Conservation (phyloP, 768 basidiomycete species). For the Dioszegia crocea region DNA sequence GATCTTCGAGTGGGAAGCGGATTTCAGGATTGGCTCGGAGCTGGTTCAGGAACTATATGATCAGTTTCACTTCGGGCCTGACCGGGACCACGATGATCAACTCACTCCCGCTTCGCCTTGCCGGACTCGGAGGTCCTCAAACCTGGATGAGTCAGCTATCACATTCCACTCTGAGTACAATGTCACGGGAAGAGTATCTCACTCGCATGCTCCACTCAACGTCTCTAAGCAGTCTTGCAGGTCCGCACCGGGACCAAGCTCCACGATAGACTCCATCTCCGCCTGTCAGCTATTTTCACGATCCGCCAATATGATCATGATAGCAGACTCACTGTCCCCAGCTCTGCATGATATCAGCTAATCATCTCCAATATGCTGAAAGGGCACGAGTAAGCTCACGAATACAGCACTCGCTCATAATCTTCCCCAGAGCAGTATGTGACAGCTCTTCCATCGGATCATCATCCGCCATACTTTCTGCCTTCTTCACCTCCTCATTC, state of each 20-base stretch:
- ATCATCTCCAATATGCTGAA: no score
- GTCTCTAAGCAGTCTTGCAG: conserved; percentile 24
- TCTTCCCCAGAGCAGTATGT: conserved; percentile 23
- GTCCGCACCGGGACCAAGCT: conserved; percentile 12
- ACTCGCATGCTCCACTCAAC: conserved; percentile 31
- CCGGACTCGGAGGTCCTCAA: conserved; percentile 34
- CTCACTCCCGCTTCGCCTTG: conserved; percentile 34
- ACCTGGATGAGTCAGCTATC: conserved; percentile 20
- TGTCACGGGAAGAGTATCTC: no score
- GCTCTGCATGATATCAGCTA: background rate
- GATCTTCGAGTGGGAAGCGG: conserved; percentile 65
- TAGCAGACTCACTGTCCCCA: conserved; percentile 12
- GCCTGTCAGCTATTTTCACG: background rate
- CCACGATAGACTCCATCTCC: conserved; percentile 31
- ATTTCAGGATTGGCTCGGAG: conserved; percentile 60
- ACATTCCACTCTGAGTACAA: no score
- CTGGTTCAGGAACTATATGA: conserved; percentile 16
- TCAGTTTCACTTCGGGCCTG: conserved; percentile 61
- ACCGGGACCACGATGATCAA: background rate
- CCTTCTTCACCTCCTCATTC: conserved; percentile 55
- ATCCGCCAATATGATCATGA: no score
- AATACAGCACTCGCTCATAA: conserved; percentile 30
- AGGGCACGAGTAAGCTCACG: conserved; percentile 14
- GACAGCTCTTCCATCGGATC: conserved; percentile 5
- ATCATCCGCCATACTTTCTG: background rate